phyloP scores from a whole-genome alignment of 192 early-diverging fungal species.

The Chytriomyces sp. region DNA sequence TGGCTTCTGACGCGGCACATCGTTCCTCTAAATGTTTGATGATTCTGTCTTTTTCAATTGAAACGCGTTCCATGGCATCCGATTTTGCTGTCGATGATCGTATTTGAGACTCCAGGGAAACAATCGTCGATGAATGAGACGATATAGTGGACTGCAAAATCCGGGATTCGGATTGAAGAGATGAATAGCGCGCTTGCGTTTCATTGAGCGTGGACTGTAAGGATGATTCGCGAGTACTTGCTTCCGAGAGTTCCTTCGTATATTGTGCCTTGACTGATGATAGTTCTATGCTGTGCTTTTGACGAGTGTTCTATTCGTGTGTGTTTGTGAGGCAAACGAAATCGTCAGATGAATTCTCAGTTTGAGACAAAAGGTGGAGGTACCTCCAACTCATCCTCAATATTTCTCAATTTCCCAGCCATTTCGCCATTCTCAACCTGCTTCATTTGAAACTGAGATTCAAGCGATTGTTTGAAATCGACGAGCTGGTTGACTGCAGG shows the following conservation, averaged over 20 bases:
- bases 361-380: neutral
- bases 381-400: conserved; percentile 43
- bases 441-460: conserved; percentile 62
- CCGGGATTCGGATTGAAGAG: neutral
- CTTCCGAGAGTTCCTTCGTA: conserved; percentile 26
- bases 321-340: neutral
- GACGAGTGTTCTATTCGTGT: conserved; percentile 37
- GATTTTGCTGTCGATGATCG: conserved; percentile 42
- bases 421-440: conserved; percentile 64
- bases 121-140: conserved; percentile 49
- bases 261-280: conserved; percentile 22
- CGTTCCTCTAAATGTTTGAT: conserved; percentile 40
- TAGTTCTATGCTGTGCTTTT: conserved; percentile 57
- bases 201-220: neutral
- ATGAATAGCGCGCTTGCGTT: neutral
- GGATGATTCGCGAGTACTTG: conserved; percentile 28
- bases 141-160: conserved; percentile 51
- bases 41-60: conserved; percentile 1
- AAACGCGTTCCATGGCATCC: conserved; percentile 29
- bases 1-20: conserved; percentile 44
- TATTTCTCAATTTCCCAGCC: conserved; percentile 44
- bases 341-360: neutral
- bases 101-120: conserved; percentile 55
- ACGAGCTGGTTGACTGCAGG: conserved; percentile 55
- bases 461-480: conserved; percentile 55